phyloP scores from a whole-genome alignment of 2,329 filamentous ascomycete species.

The Stachybotrys elegans region DNA sequence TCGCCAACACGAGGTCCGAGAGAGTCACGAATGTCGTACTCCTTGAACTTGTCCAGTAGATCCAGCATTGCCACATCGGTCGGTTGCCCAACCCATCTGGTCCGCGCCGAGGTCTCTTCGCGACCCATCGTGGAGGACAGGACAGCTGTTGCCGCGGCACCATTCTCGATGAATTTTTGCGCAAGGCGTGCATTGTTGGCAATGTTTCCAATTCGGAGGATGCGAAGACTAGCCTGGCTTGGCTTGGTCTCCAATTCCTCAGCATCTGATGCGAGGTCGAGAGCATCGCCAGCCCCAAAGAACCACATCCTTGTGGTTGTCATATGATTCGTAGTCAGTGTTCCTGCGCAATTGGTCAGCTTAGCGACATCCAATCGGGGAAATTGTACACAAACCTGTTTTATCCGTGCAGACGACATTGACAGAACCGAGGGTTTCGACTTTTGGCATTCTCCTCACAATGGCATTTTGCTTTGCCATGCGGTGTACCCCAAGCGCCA shows the following conservation, averaged over 20 bases:
- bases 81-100: slow-evolving; percentile 92
- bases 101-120: slow-evolving; percentile 59
- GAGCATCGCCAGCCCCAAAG: slow-evolving; percentile 59
- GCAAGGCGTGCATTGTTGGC: slow-evolving; percentile 89
- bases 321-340: slow-evolving; percentile 97
- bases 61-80: slow-evolving; percentile 98
- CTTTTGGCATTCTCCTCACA: slow-evolving; percentile 90
- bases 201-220: slow-evolving; percentile 90
- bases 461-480: slow-evolving; percentile 97
- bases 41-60: slow-evolving; percentile 81
- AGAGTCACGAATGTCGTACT: slow-evolving; percentile 84
- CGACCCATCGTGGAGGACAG: slow-evolving; percentile 74
- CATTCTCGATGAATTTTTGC: slow-evolving; percentile 63
- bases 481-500: slow-evolving; percentile 88
- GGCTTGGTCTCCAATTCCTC: slow-evolving; percentile 53
- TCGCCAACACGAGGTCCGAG: slow-evolving; percentile 79
- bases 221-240: slow-evolving; percentile 69
- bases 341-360: slow-evolving; percentile 48
- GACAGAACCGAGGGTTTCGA: slow-evolving; percentile 95
- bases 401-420: slow-evolving; percentile 99
- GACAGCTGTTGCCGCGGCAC: slow-evolving; percentile 66
- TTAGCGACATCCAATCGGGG: slow-evolving; percentile 10
- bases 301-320: slow-evolving; percentile 96
- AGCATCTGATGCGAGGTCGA: slow-evolving; percentile 51
- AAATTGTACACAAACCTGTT: slow-evolving; percentile 68